Evolutionary conservation across 192 early-diverging fungal species (phyloP), one percentile per base, ranked within the genome.

Genomic region (Podila clonocystis): DNA sequence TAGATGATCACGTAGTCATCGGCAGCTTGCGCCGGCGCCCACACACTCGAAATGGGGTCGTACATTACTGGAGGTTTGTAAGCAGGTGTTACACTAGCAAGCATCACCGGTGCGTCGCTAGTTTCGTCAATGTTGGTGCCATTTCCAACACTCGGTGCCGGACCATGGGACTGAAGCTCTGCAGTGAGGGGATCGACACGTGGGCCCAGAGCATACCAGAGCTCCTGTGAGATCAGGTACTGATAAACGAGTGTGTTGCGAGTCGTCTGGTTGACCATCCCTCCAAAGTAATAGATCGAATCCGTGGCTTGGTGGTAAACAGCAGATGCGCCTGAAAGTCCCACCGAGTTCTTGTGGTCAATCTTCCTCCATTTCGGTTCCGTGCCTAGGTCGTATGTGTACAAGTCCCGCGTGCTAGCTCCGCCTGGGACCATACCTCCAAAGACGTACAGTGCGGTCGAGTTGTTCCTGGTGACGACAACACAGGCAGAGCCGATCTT

Each of bases 241-340:
- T 76, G 82, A 31, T 72, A 83, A 1, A 62, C 41, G 29, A 76
- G 50, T 1, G 49, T 52, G 33, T 83, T 83, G 20, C 74, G 65
- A 1, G 61, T 77, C 8, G 70, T 76, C 52, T 65, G 82, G 30
- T 72, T 76, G 49, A 80, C 57, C 77, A 80, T 80, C 7, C 82
- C 82, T 5, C 82, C 74, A 75, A 83, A 83, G 62, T 72, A 73
- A 57, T 83, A 83, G 48, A 83, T 72, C 26, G 82, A 76, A 12
- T 58, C 74, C 15, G 82, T 83, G 15, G 65, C 72, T 38, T 63
- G 22, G 15, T 83, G 82, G 41, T 67, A 83, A 4, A 83, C 64
- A 8, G 74, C 82, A 4, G 68, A 67, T 4, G 82, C 73, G 0
- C 74, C 67, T 3, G 71, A 20, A 0, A 76, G 36, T 15, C 82